phyloP scores from a whole-genome alignment of 768 basidiomycete species.

The Steccherinum ochraceum region DNA sequence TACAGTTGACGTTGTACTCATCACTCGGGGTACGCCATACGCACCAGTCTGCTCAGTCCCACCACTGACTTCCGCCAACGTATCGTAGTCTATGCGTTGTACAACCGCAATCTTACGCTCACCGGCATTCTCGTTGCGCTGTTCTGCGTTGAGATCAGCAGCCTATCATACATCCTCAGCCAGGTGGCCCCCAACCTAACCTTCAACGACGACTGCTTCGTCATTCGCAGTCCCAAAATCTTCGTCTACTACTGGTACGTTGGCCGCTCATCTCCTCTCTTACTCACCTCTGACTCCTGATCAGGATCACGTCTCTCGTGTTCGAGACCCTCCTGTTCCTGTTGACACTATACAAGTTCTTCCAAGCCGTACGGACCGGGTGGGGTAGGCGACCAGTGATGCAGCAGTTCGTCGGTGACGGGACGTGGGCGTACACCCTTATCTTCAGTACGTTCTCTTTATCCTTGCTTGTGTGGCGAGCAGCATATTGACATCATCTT shows the following conservation, averaged over 20 bases:
- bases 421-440: constrained; percentile 23
- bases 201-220: constrained; percentile 19
- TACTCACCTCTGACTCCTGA: no score
- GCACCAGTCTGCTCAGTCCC: no score
- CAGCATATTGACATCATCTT: background rate
- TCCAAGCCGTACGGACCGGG: constrained; percentile 13
- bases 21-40: constrained; percentile 16
- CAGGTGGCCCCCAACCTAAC: constrained; percentile 16
- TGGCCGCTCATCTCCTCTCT: background rate
- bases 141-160: constrained; percentile 13
- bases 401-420: constrained; percentile 19
- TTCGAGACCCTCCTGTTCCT: constrained; percentile 22
- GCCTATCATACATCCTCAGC: constrained; percentile 16
- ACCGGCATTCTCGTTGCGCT: constrained; percentile 9
- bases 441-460: constrained; percentile 14
- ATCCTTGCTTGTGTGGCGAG: background rate
- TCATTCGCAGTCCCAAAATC: constrained; percentile 14
- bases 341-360: constrained; percentile 18
- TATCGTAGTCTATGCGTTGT: constrained; percentile 18
- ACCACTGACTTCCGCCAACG: no score
- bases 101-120: constrained; percentile 11
- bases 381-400: constrained; percentile 20
- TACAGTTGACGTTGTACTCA: constrained; percentile 20
- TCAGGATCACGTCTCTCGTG: constrained; percentile 17
- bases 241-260: constrained; percentile 20